Conservation (phyloP, 306 rosid genomes). For the Cucurbita argyrosperma region DNA sequence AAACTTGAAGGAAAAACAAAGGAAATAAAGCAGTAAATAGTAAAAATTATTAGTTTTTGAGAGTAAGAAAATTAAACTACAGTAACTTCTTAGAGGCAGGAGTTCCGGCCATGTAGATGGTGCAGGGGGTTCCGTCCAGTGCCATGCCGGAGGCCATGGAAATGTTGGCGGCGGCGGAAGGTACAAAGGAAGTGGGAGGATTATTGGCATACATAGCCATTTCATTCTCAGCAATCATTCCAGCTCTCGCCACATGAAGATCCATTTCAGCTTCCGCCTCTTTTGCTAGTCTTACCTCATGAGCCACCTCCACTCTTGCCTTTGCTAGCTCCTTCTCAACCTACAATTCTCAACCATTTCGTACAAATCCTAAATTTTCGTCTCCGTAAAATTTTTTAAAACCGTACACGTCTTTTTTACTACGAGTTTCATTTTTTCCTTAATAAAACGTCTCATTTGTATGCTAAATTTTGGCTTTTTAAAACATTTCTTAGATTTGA, state of each 20-base stretch:
- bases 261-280: constrained; percentile 64
- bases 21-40: neutral
- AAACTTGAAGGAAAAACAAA: neutral
- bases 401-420: too few species aligned
- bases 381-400: too few species aligned
- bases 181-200: neutral
- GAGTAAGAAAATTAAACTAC: neutral
- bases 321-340: constrained; percentile 52
- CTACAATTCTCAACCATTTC: constrained; percentile 8
- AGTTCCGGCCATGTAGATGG: neutral
- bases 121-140: neutral
- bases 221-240: constrained; percentile 24
- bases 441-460: too few species aligned
- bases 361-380: too few species aligned
- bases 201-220: constrained; percentile 7
- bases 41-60: neutral
- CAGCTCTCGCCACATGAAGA: constrained; percentile 43
- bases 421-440: too few species aligned
- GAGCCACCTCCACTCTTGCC: constrained; percentile 49
- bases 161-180: neutral
- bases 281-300: constrained; percentile 58
- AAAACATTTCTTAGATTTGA: too few species aligned
- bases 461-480: too few species aligned
- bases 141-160: neutral
- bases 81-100: neutral